Evolutionary conservation across 2,329 filamentous ascomycete species (phyloP).

Genomic region (Xylariaceae sp.): DNA sequence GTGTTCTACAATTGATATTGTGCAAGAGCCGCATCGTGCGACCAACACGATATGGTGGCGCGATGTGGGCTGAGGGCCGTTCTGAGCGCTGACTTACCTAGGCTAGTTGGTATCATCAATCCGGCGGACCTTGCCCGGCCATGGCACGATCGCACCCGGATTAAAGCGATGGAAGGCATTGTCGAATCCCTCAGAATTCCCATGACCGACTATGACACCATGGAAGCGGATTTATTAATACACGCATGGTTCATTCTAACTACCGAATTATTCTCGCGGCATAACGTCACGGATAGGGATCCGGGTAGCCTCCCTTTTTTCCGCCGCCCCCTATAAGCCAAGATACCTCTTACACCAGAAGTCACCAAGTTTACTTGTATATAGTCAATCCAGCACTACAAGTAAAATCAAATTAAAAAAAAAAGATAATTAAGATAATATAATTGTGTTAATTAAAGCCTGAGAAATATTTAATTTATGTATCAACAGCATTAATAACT

Average conservation of each 20-base stretch:
- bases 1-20: slow-evolving; percentile 11
- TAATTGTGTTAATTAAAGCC: too few species aligned
- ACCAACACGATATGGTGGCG: slow-evolving; percentile 24
- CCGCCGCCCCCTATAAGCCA: too few species aligned
- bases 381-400: too few species aligned
- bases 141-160: not conserved
- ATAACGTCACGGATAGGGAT: too few species aligned
- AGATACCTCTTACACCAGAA: too few species aligned
- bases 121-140: not conserved
- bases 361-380: too few species aligned
- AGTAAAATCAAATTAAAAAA: too few species aligned
- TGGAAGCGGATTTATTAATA: not conserved
- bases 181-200: not conserved
- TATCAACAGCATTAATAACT: too few species aligned
- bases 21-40: slow-evolving; percentile 19
- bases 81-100: not conserved
- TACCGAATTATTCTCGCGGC: not conserved
- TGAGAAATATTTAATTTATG: too few species aligned
- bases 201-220: not conserved
- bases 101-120: not conserved
- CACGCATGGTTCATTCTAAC: too few species aligned
- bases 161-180: not conserved
- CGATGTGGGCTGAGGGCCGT: slow-evolving; percentile 15
- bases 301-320: too few species aligned
- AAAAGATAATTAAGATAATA: too few species aligned